phyloP scores from a whole-genome alignment of 2,329 filamentous ascomycete species.

The Botrytis aclada region DNA sequence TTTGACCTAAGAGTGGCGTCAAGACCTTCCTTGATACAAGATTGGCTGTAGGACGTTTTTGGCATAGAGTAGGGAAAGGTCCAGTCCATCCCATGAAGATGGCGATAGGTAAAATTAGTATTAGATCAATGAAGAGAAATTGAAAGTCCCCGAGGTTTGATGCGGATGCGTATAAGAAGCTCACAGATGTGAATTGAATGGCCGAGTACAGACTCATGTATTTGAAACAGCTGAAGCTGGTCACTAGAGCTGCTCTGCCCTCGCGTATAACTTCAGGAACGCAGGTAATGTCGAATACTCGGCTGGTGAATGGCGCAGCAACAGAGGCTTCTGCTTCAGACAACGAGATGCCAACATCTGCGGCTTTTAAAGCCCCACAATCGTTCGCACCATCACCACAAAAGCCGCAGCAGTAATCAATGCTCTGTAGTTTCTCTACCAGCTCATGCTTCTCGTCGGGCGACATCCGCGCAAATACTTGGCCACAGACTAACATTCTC shows the following conservation, averaged over 20 bases:
- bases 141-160: slow-evolving; percentile 97
- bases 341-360: slow-evolving; percentile 93
- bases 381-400: slow-evolving; percentile 98
- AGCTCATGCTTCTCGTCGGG: slow-evolving; percentile 98
- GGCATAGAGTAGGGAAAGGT: slow-evolving; percentile 71
- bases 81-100: slow-evolving; percentile 99
- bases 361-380: slow-evolving; percentile 93
- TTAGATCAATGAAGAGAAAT: slow-evolving; percentile 92
- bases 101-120: slow-evolving; percentile 90
- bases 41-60: slow-evolving; percentile 86
- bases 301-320: slow-evolving; percentile 94
- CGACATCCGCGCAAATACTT: slow-evolving; percentile 97
- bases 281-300: slow-evolving; percentile 93
- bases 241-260: slow-evolving; percentile 91
- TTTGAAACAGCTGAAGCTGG: slow-evolving; percentile 99
- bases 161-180: slow-evolving; percentile 89
- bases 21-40: slow-evolving; percentile 91
- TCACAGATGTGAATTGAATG: slow-evolving; percentile 98
- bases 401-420: slow-evolving; percentile 93
- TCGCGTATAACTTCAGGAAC: slow-evolving; percentile 91
- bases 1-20: slow-evolving; percentile 84
- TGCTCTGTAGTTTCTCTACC: slow-evolving; percentile 93
- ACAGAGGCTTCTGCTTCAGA: slow-evolving; percentile 97
- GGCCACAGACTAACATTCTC: slow-evolving; percentile 81
- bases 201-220: slow-evolving; percentile 99